phyloP scores from a whole-genome alignment of 176 grass and related monocot genomes.

The Zea luxurians region DNA sequence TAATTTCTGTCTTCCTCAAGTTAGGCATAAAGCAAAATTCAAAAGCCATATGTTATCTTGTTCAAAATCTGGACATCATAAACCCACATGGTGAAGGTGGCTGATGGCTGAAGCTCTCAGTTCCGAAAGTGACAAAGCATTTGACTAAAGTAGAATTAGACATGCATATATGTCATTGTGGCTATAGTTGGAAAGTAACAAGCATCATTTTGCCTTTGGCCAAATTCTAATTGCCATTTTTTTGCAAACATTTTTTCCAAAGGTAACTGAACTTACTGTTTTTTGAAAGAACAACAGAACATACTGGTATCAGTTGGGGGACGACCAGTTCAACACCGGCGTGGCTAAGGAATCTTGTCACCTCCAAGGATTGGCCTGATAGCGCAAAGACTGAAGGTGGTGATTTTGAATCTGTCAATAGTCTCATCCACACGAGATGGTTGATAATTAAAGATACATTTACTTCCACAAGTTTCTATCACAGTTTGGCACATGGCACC shows the following conservation, averaged over 20 bases:
- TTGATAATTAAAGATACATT: too few relatives aligned
- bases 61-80: not conserved
- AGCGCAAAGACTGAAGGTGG: too few relatives aligned
- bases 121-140: too few relatives aligned
- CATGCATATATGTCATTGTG: not conserved
- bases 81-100: slow-evolving; percentile 16
- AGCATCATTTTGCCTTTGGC: slow-evolving; percentile 28
- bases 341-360: slow-evolving; percentile 75
- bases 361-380: slow-evolving; percentile 68
- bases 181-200: slow-evolving; percentile 33
- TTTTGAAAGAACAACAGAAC: too few relatives aligned
- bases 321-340: slow-evolving; percentile 81
- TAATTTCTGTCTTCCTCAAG: not conserved
- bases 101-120: too few relatives aligned
- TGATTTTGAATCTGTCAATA: too few relatives aligned
- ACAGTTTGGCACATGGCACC: too few relatives aligned
- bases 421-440: too few relatives aligned
- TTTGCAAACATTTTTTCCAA: slow-evolving; percentile 11
- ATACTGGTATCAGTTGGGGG: slow-evolving; percentile 37
- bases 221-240: slow-evolving; percentile 13
- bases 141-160: too few relatives aligned
- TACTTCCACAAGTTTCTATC: too few relatives aligned
- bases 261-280: slow-evolving; percentile 30
- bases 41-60: not conserved
- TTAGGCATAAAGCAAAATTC: not conserved